Evolutionary conservation across 2,329 filamentous ascomycete genomes (phyloP), one percentile per base, ranked within the genome.

Genomic region (Trichoderma polysporum): DNA sequence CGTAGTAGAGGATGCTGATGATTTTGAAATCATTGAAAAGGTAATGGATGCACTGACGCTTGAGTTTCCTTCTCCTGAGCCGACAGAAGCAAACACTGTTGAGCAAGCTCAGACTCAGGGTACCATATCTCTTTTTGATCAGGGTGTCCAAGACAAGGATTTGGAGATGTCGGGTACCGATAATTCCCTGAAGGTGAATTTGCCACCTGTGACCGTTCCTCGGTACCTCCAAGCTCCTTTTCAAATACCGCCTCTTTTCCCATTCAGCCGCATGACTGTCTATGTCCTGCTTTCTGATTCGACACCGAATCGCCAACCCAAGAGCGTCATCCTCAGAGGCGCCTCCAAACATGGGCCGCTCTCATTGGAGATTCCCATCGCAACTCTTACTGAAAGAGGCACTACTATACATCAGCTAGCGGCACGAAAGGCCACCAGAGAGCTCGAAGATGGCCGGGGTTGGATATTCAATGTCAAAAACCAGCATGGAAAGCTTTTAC

Each of bases 371-470:
- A 88, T 93, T 13, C 88, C 89, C 0, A 80, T 93, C 41, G 81
- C 85, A 2, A 71, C 80, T 2, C 75, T 86, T 0, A 70, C 80
- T 0, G 74, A 78, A 0, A 80, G 78, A 35, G 82, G 81, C 2
- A 77, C 85, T 60, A 90, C 85, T 0, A 85, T 92, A 49, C 90
- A 93, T 73, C 88, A 91, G 71, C 85, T 93, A 0, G 90, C 90
- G 0, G 89, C 88, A 0, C 86, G 86, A 64, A 91, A 89, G 74
- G 87, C 88, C 2, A 82, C 90, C 17, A 81, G 86, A 54, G 91
- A 93, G 69, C 83, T 93, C 0, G 90, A 93, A 75, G 85, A 91
- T 74, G 86, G 87, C 0, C 83, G 88, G 27, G 90, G 90, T 13
- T 92, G 90, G 88, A 77, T 90, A 39, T 77, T 76, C 53, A 77